Percentiles rank a stretch among this genome's conserved stretches.
Evolutionary conservation across 2,329 filamentous ascomycete genomes (phyloP).

Genomic region (Penicillium digitatum): DNA sequence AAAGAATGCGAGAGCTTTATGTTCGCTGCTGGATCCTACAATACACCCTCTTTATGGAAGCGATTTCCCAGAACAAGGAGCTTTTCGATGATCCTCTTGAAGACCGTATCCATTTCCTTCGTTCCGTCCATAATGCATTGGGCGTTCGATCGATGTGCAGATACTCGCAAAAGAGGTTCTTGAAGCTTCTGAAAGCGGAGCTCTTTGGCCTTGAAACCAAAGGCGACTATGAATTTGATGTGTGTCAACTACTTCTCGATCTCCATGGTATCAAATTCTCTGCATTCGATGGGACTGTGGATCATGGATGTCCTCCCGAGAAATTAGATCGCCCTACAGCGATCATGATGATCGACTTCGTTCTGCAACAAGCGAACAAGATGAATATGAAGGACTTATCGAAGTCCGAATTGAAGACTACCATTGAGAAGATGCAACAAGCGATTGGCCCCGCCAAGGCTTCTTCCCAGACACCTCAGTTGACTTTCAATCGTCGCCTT

Average conservation of each 20-base stretch:
- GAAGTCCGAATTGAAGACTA: constrained; percentile 83
- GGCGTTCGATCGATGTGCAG: constrained; percentile 84
- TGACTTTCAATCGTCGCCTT: constrained; percentile 82
- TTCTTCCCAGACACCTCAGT: constrained; percentile 69
- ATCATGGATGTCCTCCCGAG: constrained; percentile 76
- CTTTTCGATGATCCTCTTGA: constrained; percentile 64
- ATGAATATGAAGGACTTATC: constrained; percentile 87
- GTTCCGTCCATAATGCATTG: constrained; percentile 76
- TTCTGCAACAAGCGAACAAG: constrained; percentile 73
- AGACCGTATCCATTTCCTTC: constrained; percentile 73
- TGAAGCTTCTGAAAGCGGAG: constrained; percentile 84
- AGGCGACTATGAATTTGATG: constrained; percentile 78
- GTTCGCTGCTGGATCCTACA: constrained; percentile 83
- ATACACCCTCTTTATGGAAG: constrained; percentile 74
- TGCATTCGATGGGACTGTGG: constrained; percentile 63
- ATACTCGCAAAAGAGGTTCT: constrained; percentile 76
- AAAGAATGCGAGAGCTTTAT: constrained; percentile 79
- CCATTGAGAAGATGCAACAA: constrained; percentile 90
- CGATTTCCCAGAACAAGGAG: constrained; percentile 62
- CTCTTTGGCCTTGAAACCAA: constrained; percentile 70
- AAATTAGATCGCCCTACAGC: constrained; percentile 76
- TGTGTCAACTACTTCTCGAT: constrained; percentile 80
- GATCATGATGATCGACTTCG: constrained; percentile 74
- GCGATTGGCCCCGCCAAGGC: constrained; percentile 74
- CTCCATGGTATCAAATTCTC: constrained; percentile 76